Evolutionary conservation across 1,284 basidiomycete species (phyloP), one percentile per base, ranked within the genome.

Genomic region (Cronartium ribicola): DNA sequence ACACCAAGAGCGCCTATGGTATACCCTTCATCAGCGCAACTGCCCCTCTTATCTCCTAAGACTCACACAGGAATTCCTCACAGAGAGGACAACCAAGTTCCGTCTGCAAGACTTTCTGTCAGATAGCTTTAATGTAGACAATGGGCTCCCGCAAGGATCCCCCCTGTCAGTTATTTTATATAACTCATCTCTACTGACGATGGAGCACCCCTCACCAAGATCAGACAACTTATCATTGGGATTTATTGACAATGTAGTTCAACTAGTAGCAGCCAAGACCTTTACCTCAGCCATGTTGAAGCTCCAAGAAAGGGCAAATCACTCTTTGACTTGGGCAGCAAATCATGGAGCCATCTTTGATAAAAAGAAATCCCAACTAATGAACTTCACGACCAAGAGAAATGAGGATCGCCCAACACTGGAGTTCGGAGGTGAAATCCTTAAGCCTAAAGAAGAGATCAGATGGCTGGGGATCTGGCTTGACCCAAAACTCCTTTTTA

Each of bases 321-420:
- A 40, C 4, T 57, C 70, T 7, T 39, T 72, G 13, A 2, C 11
- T 2, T 71, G 69, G 69, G 69, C 41, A 8, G 29, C 5, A 29
- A 14, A 5, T 2, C 69, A 71, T 57, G 63, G 48, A 5, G 62
- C 70, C 3, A 40, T 72, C 22, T 72, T 72, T 60, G 70, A 72
- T 29, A 7, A 41, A 4, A 22, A 1, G 6, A 72, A 72, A 41
- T 22, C 68, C 5, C 59, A 71, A 29, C 20, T 36, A 14, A 41
- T 71, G 43, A 0, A 8, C 14, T 40, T 71, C 4, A 41, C 67
- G 0, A 14, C 68, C 13, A 36, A 51, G 4, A 5, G 44, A 11
- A 60, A 60, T 11, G 11, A 4, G 4, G 29, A 60, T 13, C 57
- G 1, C 11, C 17, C n/a, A 3, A 22, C 2, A 1, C 29, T 36